Evolutionary conservation across 2,329 filamentous ascomycete genomes (phyloP), one percentile per base, ranked within the genome.

Genomic region (Alternaria solani): DNA sequence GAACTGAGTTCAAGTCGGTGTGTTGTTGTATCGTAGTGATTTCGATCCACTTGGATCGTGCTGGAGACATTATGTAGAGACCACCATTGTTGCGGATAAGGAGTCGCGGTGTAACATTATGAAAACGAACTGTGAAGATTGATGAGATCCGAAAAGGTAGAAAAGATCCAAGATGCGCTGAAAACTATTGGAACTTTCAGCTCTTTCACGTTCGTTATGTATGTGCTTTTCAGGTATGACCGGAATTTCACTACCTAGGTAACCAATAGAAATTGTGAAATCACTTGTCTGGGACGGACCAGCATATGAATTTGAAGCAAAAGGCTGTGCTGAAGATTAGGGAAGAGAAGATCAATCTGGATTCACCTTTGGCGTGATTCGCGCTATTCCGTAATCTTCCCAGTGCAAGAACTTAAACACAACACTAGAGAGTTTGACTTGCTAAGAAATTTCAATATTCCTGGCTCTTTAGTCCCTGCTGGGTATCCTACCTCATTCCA

Each of bases 151-250:
- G 12, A 36, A 12, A 36, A 14, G 32, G 32, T 36, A 36, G 12
- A 12, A 0, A 36, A 12, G 12, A 36, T 3, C 32, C 6, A 30
- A 36, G 32, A 36, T 12, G 14, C 16, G 32, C 14, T 14, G 32
- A 36, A 16, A 14, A 12, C 1, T 12, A 14, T 36, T 6, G 12
- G 14, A 14, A 1, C 0, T 7, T 7, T 11, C 14, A 14, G 12
- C 32, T 34, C 32, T 36, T 1, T 36, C 12, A 36, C 14, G 14
- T 1, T 57, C 38, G 28, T 57, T 6, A 44, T 36, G 28, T 18
- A 57, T 26, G 16, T 57, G 54, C 18, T 57, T 26, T 20, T 61
- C 51, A 58, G 51, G 34, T 57, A 57, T 38, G 54, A 57, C 5
- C 42, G 49, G 49, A 32, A 52, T 20, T 52, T 52, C 32, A 25